These are phyloP conservation scores for Sapria himalayana DNA, from an alignment of 345 rosid species.

Conservation along the genomic window DNA sequence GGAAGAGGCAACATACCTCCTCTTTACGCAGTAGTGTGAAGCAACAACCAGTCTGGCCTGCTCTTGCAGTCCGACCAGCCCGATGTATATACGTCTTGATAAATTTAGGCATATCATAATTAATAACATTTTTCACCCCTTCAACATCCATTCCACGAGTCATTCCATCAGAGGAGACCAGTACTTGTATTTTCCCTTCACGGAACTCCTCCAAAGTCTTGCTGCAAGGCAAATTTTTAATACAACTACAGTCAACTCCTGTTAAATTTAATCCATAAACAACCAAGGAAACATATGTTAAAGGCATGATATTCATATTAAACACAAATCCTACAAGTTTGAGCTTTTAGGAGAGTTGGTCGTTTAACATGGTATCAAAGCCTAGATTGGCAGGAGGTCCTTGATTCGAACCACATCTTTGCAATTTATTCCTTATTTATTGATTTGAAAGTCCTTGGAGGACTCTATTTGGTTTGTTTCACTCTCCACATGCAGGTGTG, in stretches of 20 bases:
- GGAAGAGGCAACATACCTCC: slow-evolving; percentile 38
- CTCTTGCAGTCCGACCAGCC: slow-evolving; percentile 95
- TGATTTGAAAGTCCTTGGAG: too few relatives aligned
- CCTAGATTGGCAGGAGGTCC: too few relatives aligned
- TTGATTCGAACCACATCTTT: too few relatives aligned
- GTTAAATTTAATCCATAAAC: too few relatives aligned
- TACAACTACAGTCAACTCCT: background rate
- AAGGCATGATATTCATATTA: too few relatives aligned
- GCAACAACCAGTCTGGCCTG: slow-evolving; percentile 70
- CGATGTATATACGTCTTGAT: slow-evolving; percentile 80
- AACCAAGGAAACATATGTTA: too few relatives aligned
- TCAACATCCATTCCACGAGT: slow-evolving; percentile 95
- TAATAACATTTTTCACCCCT: slow-evolving; percentile 70
- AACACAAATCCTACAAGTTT: too few relatives aligned
- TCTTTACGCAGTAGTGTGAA: slow-evolving; percentile 52
- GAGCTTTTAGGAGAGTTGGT: too few relatives aligned
- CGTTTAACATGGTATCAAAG: too few relatives aligned
- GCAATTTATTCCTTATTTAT: too few relatives aligned
- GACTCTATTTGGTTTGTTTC: too few relatives aligned
- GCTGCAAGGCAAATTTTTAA: slow-evolving; percentile 24
- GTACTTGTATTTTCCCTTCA: slow-evolving; percentile 67
- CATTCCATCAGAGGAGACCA: slow-evolving; percentile 87
- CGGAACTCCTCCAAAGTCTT: slow-evolving; percentile 64
- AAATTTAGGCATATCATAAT: slow-evolving; percentile 68
- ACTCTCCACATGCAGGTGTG: too few relatives aligned